Evolutionary conservation across 164 flowering plant genomes (phyloP).

Genomic region (Vitis riparia): DNA sequence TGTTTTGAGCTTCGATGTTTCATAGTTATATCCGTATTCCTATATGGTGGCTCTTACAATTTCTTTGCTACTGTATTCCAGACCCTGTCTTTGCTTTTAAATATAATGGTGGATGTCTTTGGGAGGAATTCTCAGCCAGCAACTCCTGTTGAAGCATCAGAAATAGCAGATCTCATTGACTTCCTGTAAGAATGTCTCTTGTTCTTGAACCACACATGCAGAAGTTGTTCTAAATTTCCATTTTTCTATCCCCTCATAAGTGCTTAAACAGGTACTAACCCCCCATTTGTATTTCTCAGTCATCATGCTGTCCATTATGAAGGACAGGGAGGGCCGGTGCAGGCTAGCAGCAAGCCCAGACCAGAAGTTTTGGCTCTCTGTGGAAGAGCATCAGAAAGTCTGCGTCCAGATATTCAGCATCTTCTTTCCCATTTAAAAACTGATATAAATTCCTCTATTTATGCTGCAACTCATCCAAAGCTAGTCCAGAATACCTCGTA

Average conservation of each 20-base stretch:
- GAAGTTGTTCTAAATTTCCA: background rate
- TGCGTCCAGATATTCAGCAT: constrained; percentile 88
- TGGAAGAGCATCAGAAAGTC: constrained; percentile 62
- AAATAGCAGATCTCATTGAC: constrained; percentile 84
- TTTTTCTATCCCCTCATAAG: background rate
- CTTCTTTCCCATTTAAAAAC: constrained; percentile 84
- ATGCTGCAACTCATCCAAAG: constrained; percentile 86
- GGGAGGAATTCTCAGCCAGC: constrained; percentile 74
- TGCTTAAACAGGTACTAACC: background rate
- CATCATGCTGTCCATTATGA: constrained; percentile 91
- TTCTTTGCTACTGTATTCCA: constrained; percentile 18
- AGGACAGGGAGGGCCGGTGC: constrained; percentile 97
- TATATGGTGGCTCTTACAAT: too few species aligned
- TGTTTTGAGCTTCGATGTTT: too few species aligned
- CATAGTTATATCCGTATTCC: too few species aligned
- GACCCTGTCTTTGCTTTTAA: constrained; percentile 75
- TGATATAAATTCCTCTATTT: constrained; percentile 74
- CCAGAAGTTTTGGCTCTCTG: constrained; percentile 67
- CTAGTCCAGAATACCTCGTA: constrained; percentile 49
- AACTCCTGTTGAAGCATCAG: constrained; percentile 72
- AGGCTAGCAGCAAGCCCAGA: constrained; percentile 78
- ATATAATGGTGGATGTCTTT: constrained; percentile 77
- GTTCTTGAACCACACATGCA: background rate
- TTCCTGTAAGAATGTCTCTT: constrained; percentile 69
- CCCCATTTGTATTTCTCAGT: constrained; percentile 36